phyloP scores from a whole-genome alignment of 2,329 filamentous ascomycete species.

The Aschersonia sp. region DNA sequence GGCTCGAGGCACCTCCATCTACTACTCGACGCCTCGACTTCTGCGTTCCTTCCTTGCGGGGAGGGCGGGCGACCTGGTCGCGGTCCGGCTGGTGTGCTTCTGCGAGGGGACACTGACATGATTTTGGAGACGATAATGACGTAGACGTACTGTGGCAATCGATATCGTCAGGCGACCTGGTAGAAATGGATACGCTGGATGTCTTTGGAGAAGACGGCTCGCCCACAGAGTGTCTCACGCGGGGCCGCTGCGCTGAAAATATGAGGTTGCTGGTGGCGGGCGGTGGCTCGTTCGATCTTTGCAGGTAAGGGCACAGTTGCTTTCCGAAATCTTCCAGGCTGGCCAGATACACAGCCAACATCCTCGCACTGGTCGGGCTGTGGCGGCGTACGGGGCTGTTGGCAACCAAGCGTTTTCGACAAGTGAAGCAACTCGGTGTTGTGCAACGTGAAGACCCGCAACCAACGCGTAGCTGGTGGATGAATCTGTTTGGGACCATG shows the following conservation, averaged over 20 bases:
- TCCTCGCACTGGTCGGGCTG: constrained; percentile 67
- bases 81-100: too few relatives aligned
- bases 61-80: too few relatives aligned
- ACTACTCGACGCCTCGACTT: background rate
- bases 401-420: constrained; percentile 50
- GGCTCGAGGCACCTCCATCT: background rate
- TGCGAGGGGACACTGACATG: too few relatives aligned
- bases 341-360: constrained; percentile 66
- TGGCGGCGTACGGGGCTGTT: constrained; percentile 62
- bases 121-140: background rate
- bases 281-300: constrained; percentile 25
- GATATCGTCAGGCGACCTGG: background rate
- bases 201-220: constrained; percentile 1
- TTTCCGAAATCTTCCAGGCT: constrained; percentile 63
- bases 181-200: background rate
- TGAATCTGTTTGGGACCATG: constrained; percentile 39
- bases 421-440: constrained; percentile 70
- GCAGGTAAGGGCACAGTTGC: constrained; percentile 46
- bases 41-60: background rate
- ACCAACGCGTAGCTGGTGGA: constrained; percentile 68
- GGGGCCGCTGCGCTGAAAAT: constrained; percentile 20
- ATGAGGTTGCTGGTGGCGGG: constrained; percentile 31
- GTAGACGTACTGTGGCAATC: background rate
- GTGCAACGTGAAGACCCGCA: constrained; percentile 56
- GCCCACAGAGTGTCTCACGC: constrained; percentile 1